Base-by-base conservation (phyloP, 2,329 filamentous ascomycete genomes). In the Aspergillus tamarii region DNA sequence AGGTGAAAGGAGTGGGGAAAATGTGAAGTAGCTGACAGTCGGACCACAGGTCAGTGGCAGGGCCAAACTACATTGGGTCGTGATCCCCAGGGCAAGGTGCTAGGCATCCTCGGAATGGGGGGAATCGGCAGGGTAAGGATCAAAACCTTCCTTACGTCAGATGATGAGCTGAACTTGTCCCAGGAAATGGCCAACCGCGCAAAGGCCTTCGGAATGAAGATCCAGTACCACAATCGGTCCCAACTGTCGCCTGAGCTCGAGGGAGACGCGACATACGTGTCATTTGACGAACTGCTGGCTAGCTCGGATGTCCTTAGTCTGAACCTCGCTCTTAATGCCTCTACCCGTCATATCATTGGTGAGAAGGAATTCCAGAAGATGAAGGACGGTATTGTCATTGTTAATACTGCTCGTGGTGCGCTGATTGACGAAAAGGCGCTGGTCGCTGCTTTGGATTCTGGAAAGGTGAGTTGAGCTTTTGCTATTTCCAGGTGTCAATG, bases 51-150 rank as follows among this genome's bases (percentile, higher is more conserved):
- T 10, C 70, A 77, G 59, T 83, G 80, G 79, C 75, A 74, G 52
- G 81, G 81, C 16, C 71, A 78, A 41, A 73, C 77, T n/a, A 71
- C 69, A 16, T 69, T 82, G 8, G 81, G 81, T n/a, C 77, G 77
- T 65, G 81, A 83, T 65, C 81, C 81, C 34, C 74, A 77, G 65
- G 76, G 74, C n/a, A 83, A 82, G 65, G 71, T 77, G 21, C 74
- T 83, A 4, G 81, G 81, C 5, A 82, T 83, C 57, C 70, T 83
- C 23, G 81, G 81, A 2, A 83, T 83, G 81, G 81, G 81, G 26
- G 81, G 81, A 46, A 82, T 83, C 53, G 81, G 81, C 61, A 72
- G 78, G 64, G 81, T 82, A 75, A 69, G 76, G 68, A 21, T 12
- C 26, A 28, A 39, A 30, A 8, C 21, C 41, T 11, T 52, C 32